Conservation (phyloP, 768 basidiomycete genomes). For the Mycena venus region DNA sequence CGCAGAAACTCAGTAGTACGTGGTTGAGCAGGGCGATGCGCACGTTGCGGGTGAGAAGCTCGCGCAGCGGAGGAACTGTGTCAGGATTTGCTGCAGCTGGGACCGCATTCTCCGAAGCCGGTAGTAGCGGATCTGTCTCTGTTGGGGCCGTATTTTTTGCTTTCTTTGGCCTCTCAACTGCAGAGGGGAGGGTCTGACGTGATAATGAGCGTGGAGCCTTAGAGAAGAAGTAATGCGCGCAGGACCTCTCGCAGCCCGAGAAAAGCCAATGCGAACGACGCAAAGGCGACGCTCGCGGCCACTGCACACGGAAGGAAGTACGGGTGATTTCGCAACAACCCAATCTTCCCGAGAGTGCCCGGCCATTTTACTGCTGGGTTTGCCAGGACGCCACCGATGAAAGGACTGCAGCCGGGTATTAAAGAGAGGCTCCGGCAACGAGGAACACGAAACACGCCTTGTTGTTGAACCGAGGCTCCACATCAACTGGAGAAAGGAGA, state of each 20-base stretch:
- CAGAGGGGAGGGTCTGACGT: background rate
- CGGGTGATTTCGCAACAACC: constrained; percentile 6
- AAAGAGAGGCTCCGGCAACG: too few species aligned
- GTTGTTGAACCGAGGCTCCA: constrained; percentile 20
- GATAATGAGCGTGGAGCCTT: background rate
- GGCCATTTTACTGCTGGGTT: constrained; percentile 27
- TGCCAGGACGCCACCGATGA: constrained; percentile 23
- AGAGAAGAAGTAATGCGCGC: background rate
- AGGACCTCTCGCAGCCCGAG: constrained; percentile 5
- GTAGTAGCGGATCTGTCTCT: background rate
- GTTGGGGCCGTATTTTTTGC: background rate
- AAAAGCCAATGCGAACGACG: constrained; percentile 7
- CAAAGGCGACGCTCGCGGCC: constrained; percentile 4
- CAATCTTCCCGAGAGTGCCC: constrained; percentile 20
- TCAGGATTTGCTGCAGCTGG: background rate
- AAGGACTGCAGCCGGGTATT: constrained; percentile 2
- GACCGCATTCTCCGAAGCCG: background rate
- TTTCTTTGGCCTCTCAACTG: too few species aligned
- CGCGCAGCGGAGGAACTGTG: background rate
- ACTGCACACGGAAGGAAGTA: constrained; percentile 27
- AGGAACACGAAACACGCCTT: background rate
- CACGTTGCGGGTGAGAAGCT: background rate
- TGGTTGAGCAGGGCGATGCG: background rate
- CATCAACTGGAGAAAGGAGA: constrained; percentile 14
- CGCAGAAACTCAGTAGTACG: background rate